These are phyloP conservation scores for Zoysia pacifica DNA, from an alignment of 176 grass and related monocot genomes.

Conservation along the genomic window DNA sequence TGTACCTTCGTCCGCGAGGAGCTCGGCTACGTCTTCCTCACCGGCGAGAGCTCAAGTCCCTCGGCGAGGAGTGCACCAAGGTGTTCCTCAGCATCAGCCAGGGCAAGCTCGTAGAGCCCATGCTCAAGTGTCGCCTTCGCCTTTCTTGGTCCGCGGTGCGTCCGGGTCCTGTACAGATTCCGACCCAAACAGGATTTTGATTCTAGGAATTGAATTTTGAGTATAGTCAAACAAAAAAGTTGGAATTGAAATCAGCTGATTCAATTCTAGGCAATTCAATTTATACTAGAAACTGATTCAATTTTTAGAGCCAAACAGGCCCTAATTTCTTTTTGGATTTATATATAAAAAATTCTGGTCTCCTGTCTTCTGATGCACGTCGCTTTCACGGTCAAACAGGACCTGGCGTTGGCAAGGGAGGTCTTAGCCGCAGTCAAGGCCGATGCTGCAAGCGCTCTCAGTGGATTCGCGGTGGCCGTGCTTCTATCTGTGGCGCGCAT, in stretches of 20 bases:
- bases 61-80: slow-evolving; percentile 79
- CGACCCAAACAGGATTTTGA: no score
- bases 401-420: slow-evolving; percentile 71
- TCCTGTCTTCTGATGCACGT: slow-evolving; percentile 59
- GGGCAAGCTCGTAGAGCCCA: slow-evolving; percentile 74
- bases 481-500: slow-evolving; percentile 75
- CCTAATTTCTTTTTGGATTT: no score
- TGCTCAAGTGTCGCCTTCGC: slow-evolving; percentile 66
- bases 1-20: slow-evolving; percentile 78
- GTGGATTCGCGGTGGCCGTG: slow-evolving; percentile 66
- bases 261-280: no score
- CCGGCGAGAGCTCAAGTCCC: slow-evolving; percentile 80
- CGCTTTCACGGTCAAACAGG: slow-evolving; percentile 85
- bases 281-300: no score
- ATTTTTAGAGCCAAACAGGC: no score
- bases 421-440: slow-evolving; percentile 62
- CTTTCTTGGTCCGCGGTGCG: slow-evolving; percentile 1
- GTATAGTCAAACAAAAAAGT: no score
- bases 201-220: no score
- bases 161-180: no score
- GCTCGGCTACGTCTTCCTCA: slow-evolving; percentile 71
- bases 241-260: no score
- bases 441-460: slow-evolving; percentile 50
- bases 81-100: slow-evolving; percentile 74
- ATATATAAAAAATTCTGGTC: no score